Evolutionary conservation across 768 basidiomycete genomes (phyloP).

Genomic region (Paxillus rubicundulus): DNA sequence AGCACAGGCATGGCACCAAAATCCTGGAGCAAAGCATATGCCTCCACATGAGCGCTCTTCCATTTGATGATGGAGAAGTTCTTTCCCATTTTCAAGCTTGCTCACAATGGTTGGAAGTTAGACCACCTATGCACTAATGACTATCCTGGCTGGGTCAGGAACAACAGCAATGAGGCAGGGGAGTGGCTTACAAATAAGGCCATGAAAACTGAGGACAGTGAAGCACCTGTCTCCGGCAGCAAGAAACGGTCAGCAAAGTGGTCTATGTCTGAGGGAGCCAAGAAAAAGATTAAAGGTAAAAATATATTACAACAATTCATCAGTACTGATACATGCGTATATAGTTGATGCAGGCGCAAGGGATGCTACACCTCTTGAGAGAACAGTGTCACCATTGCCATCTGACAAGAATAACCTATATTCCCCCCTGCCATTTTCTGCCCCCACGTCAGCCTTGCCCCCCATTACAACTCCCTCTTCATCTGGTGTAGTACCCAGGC

Average conservation of each 20-base stretch:
- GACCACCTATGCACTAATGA: not conserved
- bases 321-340: no score
- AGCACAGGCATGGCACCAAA: not conserved
- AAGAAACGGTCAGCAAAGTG: not conserved
- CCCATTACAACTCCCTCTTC: no score
- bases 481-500: no score
- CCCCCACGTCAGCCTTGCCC: no score
- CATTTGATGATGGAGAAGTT: not conserved
- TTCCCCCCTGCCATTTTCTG: no score
- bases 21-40: constrained; percentile 4
- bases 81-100: not conserved
- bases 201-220: not conserved
- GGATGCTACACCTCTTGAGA: no score
- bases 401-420: no score
- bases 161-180: not conserved
- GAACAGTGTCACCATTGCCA: no score
- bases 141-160: not conserved
- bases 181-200: not conserved
- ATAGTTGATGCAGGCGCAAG: no score
- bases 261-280: not conserved
- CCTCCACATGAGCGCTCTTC: not conserved
- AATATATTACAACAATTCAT: no score
- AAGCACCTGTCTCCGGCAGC: not conserved
- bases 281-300: not conserved
- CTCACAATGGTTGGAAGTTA: not conserved